Conservation (phyloP, 2,329 filamentous ascomycete genomes). For the Eutypa lata region DNA sequence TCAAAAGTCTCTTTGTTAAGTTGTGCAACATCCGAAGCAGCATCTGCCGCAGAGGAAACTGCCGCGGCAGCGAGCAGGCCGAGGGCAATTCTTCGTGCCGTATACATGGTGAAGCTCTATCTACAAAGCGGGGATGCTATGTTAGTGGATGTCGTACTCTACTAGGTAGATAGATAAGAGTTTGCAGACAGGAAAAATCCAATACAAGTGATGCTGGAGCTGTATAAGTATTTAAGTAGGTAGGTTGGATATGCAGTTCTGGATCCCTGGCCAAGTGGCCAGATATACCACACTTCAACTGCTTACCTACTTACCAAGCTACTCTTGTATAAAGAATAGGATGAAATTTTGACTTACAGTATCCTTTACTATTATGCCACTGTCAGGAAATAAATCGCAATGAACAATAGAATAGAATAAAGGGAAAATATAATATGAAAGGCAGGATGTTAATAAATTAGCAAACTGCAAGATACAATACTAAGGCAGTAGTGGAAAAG, state of each 20-base stretch:
- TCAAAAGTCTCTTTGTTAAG: slow-evolving; percentile 86
- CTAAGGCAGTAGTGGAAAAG: not conserved
- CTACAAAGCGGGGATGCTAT: not conserved
- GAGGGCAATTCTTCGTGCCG: slow-evolving; percentile 38
- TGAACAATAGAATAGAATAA: not conserved
- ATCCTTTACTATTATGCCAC: not conserved
- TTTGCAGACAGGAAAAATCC: not conserved
- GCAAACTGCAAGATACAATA: not conserved
- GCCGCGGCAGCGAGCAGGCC: slow-evolving; percentile 54
- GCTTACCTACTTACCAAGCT: no score
- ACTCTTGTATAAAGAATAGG: no score
- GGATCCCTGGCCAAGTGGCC: not conserved
- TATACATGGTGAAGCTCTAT: slow-evolving; percentile 23
- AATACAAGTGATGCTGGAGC: not conserved
- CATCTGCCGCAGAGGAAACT: slow-evolving; percentile 57
- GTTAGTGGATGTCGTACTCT: not conserved
- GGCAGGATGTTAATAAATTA: not conserved
- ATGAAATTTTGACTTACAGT: not conserved
- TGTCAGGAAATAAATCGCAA: not conserved
- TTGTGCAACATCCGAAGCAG: slow-evolving; percentile 76
- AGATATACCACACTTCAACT: not conserved
- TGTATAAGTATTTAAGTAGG: not conserved
- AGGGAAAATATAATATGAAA: not conserved
- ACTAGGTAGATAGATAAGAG: not conserved
- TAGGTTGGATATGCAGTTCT: not conserved